Evolutionary conservation across 2,329 filamentous ascomycete species (phyloP).

Genomic region (Colletotrichum lupini): DNA sequence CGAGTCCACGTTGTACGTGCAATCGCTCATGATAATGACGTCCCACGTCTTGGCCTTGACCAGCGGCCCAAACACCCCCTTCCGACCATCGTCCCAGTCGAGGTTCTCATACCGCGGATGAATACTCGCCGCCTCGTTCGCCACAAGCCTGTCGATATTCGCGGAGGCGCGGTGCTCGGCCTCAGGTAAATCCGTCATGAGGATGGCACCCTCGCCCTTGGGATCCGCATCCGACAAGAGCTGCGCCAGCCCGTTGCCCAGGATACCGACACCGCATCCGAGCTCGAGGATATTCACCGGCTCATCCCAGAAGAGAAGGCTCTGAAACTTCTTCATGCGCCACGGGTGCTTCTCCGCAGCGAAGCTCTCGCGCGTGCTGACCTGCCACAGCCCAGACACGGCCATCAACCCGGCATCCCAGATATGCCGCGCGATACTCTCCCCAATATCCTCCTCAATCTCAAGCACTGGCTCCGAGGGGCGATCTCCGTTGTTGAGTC

Average conservation of each 20-base stretch:
- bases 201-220: slow-evolving; percentile 46
- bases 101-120: slow-evolving; percentile 62
- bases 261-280: slow-evolving; percentile 66
- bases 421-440: slow-evolving; percentile 69
- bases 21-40: slow-evolving; percentile 67
- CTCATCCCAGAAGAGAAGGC: slow-evolving; percentile 41
- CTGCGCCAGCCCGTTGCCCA: slow-evolving; percentile 61
- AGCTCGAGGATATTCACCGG: slow-evolving; percentile 62
- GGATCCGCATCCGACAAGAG: slow-evolving; percentile 42
- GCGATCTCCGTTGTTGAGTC: slow-evolving; percentile 42
- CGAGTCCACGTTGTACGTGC: slow-evolving; percentile 70
- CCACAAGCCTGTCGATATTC: slow-evolving; percentile 54
- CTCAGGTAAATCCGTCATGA: slow-evolving; percentile 67
- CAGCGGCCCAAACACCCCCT: slow-evolving; percentile 55
- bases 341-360: not conserved
- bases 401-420: slow-evolving; percentile 68
- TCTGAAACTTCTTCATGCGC: slow-evolving; percentile 28
- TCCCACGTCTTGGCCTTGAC: slow-evolving; percentile 59
- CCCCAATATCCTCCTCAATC: slow-evolving; percentile 67
- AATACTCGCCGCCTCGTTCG: not conserved
- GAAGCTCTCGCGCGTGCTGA: slow-evolving; percentile 25
- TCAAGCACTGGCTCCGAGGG: slow-evolving; percentile 46
- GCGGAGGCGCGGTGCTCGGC: slow-evolving; percentile 59
- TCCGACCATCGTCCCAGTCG: slow-evolving; percentile 65
- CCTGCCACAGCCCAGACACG: slow-evolving; percentile 46